phyloP scores from a whole-genome alignment of 176 grass and related monocot species.

The Rhynchospora pubera region DNA sequence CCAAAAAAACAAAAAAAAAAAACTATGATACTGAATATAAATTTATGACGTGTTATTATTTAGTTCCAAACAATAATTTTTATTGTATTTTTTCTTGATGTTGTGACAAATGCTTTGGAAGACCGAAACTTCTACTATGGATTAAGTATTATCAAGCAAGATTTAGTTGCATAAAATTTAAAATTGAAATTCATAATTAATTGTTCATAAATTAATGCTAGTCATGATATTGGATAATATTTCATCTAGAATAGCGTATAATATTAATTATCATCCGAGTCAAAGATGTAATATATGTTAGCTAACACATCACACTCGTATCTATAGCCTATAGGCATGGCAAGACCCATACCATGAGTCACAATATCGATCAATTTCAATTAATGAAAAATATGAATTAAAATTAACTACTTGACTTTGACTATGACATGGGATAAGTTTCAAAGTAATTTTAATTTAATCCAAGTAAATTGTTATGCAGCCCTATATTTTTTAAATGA shows the following conservation, averaged over 20 bases:
- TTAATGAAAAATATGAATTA: not conserved
- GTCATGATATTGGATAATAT: not conserved
- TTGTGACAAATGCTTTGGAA: no score
- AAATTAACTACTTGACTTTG: not conserved
- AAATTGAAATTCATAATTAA: not conserved
- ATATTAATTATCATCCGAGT: no score
- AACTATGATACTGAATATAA: not conserved
- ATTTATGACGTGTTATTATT: not conserved
- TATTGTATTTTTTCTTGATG: not conserved
- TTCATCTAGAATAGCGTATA: not conserved
- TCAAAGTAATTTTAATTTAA: no score
- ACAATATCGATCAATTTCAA: not conserved
- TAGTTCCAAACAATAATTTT: not conserved
- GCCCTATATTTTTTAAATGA: not conserved
- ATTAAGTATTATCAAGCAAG: not conserved
- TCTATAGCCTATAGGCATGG: no score
- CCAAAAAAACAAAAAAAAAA: no score
- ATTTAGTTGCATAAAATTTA: not conserved
- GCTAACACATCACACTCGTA: no score
- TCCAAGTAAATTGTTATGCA: no score
- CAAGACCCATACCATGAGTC: not conserved
- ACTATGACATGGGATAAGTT: not conserved
- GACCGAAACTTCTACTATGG: not conserved
- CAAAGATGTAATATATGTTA: no score
- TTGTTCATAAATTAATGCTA: not conserved